phyloP scores from a whole-genome alignment of 495 filamentous ascomycete species.

The Tuber calosporum region DNA sequence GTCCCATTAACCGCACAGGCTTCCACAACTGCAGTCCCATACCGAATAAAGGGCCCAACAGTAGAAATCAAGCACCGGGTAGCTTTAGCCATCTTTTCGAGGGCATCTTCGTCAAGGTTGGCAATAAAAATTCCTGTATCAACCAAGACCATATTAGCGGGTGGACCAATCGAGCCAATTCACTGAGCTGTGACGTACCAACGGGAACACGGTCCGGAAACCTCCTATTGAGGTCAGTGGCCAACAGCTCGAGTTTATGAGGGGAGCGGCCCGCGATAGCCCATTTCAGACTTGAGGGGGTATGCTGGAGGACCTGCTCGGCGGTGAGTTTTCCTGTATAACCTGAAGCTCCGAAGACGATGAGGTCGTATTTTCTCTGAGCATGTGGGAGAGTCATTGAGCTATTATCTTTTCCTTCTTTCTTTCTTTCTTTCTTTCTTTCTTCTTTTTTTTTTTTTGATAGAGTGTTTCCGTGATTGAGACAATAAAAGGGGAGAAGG shows the following conservation, averaged over 20 bases:
- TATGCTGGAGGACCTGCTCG: slow-evolving; percentile 64
- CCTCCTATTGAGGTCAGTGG: slow-evolving; percentile 56
- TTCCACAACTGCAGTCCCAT: slow-evolving; percentile 73
- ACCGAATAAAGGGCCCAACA: slow-evolving; percentile 72
- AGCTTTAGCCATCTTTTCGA: slow-evolving; percentile 63
- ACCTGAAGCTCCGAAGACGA: slow-evolving; percentile 76
- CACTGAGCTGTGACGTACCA: slow-evolving; percentile 44
- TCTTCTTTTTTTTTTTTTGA: not conserved
- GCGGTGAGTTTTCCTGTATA: slow-evolving; percentile 77
- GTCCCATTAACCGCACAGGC: slow-evolving; percentile 85
- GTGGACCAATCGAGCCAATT: not conserved
- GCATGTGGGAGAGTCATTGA: slow-evolving; percentile 16
- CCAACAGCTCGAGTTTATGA: slow-evolving; percentile 61
- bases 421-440: slow-evolving; percentile 7
- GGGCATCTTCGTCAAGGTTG: slow-evolving; percentile 54
- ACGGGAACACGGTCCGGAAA: slow-evolving; percentile 66
- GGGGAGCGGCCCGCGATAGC: slow-evolving; percentile 76
- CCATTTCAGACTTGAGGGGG: slow-evolving; percentile 80
- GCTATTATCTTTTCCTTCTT: slow-evolving; percentile 1
- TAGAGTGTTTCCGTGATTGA: slow-evolving; percentile 3
- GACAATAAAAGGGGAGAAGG: not conserved
- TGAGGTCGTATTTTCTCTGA: slow-evolving; percentile 65
- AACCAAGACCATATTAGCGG: slow-evolving; percentile 10
- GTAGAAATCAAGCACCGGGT: slow-evolving; percentile 74
- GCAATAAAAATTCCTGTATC: slow-evolving; percentile 56